Percentiles rank a stretch among this genome's conserved stretches.
Conservation (phyloP, 495 filamentous ascomycete genomes). For the Xylaria flabelliformis region DNA sequence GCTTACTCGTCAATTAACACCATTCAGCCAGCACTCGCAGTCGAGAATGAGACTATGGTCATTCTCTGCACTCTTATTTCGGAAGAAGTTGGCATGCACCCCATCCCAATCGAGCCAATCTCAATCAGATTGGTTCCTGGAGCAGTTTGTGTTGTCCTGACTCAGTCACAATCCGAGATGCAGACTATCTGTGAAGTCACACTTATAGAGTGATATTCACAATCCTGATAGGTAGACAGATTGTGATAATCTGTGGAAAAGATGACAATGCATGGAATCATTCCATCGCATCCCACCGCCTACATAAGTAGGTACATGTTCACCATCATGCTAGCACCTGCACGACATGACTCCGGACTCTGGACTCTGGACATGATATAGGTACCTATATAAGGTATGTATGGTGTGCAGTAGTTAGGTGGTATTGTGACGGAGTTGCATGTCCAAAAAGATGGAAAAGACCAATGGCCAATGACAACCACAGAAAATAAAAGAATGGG, state of each 20-base stretch:
- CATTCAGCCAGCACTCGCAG: not conserved
- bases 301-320: not conserved
- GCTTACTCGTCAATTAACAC: not conserved
- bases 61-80: not conserved
- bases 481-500: conserved; percentile 15
- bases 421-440: not conserved
- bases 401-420: not conserved
- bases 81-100: not conserved
- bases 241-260: not conserved
- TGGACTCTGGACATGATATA: not conserved
- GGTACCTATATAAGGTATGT: no score
- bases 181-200: conserved; percentile 11
- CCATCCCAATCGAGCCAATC: not conserved
- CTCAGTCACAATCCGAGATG: conserved; percentile 1
- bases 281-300: conserved; percentile 13
- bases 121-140: not conserved
- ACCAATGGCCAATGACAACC: not conserved
- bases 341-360: not conserved
- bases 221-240: conserved; percentile 14
- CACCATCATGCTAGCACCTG: conserved; percentile 9
- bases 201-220: not conserved
- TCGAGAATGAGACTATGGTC: not conserved
- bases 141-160: not conserved
- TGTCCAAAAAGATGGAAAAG: not conserved
- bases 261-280: conserved; percentile 20